Percentiles rank a stretch among this genome's conserved stretches.
Conservation (phyloP, 441 rosid species). For the Erodium chrysanthum region DNA sequence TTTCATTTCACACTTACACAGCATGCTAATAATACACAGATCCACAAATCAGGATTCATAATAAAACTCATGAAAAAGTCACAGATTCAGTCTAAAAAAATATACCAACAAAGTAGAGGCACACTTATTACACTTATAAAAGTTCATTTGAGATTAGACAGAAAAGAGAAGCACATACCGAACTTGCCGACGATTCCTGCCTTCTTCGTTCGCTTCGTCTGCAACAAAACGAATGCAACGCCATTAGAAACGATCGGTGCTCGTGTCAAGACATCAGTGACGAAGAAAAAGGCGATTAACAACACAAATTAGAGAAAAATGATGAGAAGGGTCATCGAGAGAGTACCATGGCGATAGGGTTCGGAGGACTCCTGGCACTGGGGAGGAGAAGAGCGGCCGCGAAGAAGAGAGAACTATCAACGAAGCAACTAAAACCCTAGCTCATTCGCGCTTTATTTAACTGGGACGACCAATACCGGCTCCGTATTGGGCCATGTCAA, state of each 20-base stretch:
- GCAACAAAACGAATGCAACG: slow-evolving; percentile 9
- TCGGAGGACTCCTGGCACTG: not conserved
- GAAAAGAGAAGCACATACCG: slow-evolving; percentile 15
- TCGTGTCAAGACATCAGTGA: not conserved
- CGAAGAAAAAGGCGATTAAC: no score
- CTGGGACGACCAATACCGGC: not conserved
- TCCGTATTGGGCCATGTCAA: not conserved
- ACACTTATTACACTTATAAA: no score
- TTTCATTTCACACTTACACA: not conserved
- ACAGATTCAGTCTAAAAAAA: not conserved
- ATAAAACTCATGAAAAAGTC: not conserved
- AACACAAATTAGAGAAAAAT: no score
- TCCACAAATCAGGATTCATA: not conserved
- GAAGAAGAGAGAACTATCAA: not conserved
- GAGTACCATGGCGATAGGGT: slow-evolving; percentile 20
- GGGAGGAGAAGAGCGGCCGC: slow-evolving; percentile 10
- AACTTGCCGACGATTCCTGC: slow-evolving; percentile 33
- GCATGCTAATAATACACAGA: not conserved
- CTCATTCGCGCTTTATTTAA: not conserved
- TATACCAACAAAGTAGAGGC: not conserved
- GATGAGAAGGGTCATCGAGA: not conserved
- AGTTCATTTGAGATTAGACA: no score
- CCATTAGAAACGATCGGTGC: not conserved
- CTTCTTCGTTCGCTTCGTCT: slow-evolving; percentile 37
- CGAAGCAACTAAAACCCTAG: slow-evolving; percentile 14